Evolutionary conservation across 2,329 filamentous ascomycete genomes (phyloP).

Genomic region (Fusarium sp.): DNA sequence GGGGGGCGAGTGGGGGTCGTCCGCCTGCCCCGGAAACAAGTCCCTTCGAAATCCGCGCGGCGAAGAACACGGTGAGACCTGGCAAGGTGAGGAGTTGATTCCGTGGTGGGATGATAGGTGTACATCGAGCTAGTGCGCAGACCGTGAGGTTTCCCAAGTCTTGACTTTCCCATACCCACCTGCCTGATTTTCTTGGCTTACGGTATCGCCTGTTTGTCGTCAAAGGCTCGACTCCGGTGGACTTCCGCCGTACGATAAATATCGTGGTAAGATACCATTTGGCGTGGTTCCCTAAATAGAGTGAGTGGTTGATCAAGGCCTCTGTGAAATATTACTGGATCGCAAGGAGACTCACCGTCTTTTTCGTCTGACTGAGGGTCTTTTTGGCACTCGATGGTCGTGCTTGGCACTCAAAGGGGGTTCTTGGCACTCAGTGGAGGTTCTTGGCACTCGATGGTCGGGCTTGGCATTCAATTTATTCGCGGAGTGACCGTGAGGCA

Average conservation of each 20-base stretch:
- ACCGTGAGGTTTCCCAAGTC: conserved; percentile 1
- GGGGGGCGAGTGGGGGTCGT: conserved; percentile 13
- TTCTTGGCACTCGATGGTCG: not conserved
- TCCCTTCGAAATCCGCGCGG: not conserved
- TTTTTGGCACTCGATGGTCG: not conserved
- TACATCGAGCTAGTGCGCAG: not conserved
- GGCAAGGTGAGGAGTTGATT: not conserved
- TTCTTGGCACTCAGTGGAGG: not conserved
- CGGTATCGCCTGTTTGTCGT: not conserved
- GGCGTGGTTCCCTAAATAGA: conserved; percentile 16
- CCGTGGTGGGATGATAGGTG: not conserved
- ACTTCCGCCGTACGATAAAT: not conserved
- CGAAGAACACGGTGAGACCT: not conserved
- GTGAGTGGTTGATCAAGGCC: conserved; percentile 6
- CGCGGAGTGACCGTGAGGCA: not conserved
- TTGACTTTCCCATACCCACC: conserved; percentile 1
- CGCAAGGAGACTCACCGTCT: not conserved
- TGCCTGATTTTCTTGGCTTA: not conserved
- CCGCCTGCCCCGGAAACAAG: conserved; percentile 4
- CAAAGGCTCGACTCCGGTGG: not conserved
- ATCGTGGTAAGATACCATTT: conserved; percentile 2
- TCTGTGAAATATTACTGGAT: conserved; percentile 10
- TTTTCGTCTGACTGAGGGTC: not conserved
- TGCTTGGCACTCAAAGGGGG: not conserved
- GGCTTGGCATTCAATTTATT: not conserved